Base-by-base conservation (phyloP, 2,329 filamentous ascomycete genomes). In the Aureobasidium melanogenum region DNA sequence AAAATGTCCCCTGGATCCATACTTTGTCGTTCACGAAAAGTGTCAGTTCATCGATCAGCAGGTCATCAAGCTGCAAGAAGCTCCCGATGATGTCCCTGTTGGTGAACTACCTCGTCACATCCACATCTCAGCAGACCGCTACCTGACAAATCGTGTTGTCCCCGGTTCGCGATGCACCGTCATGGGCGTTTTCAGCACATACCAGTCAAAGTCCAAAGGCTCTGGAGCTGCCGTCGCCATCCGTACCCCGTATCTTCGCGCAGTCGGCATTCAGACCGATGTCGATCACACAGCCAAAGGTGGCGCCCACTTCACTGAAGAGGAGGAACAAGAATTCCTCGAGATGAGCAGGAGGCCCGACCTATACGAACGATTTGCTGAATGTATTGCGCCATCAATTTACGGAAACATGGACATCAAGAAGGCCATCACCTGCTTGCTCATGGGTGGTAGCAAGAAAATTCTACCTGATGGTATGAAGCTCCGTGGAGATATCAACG, bases 121-220 rank as follows among this genome's bases (percentile, higher is more conserved):
- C 48, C 83, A 97, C 64, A 89, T 99, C 64, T 96, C 92, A 0
- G 94, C 94, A n/a, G 94, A 99, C 71, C 84, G 94, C 58, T 97
- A 97, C 71, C 80, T 99, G 50, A 94, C 93, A 12, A 99, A 99
- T 72, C 85, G 91, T 56, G 94, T 99, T 3, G 92, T 99, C 3
- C 94, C 94, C 6, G 94, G 94, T 32, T 95, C 93, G 55, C 84
- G 93, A 72, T 99, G 94, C 73, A 96, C 91, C 2, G 83, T 99
- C 19, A 97, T 94, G 84, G 94, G 94, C 22, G 91, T 99, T 36
- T 99, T 97, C 78, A 97, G 93, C 32, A 97, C 97, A 70, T 99
- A 97, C 74, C 91, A 97, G 73, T 88, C 88, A 68, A 88, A 87
- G 43, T 88, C 84, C 44, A 95, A 92, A 74, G 88, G 87, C 67